Percentiles rank a stretch among this genome's conserved stretches.
These are phyloP conservation scores for Globisporangium middletonii DNA, from an alignment of 352 stramenopile species.

Conservation along the genomic window DNA sequence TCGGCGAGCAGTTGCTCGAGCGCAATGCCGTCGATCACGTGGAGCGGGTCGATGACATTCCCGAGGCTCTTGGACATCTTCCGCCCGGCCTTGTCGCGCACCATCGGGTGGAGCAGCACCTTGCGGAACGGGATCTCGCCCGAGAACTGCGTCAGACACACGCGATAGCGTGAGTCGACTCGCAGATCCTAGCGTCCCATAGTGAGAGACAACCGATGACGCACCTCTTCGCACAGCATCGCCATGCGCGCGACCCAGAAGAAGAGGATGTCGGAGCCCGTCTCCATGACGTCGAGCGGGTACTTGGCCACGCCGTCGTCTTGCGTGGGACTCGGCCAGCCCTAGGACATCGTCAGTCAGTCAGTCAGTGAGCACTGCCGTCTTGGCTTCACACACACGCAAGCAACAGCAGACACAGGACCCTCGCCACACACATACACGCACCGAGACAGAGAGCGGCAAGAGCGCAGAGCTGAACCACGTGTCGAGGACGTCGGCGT, in stretches of 20 bases:
- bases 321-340: constrained; percentile 91
- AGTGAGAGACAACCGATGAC: neutral
- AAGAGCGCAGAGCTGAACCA: constrained; percentile 99
- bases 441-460: constrained; percentile 78
- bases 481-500: constrained; percentile 99
- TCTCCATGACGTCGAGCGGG: constrained; percentile 76
- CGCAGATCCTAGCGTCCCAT: neutral
- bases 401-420: neutral
- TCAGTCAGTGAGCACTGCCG: neutral
- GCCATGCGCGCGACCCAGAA: constrained; percentile 99
- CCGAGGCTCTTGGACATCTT: constrained; percentile 99
- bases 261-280: constrained; percentile 99
- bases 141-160: constrained; percentile 53
- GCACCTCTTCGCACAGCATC: constrained; percentile 98
- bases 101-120: constrained; percentile 99
- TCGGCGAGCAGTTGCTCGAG: constrained; percentile 91
- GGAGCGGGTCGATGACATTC: constrained; percentile 99
- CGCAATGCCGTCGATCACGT: constrained; percentile 97
- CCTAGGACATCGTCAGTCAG: constrained; percentile 54
- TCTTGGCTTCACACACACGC: neutral
- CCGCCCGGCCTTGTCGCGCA: constrained; percentile 98
- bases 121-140: constrained; percentile 97
- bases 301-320: constrained; percentile 31
- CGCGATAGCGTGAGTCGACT: neutral
- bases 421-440: neutral